A percentile compares a stretch with the other conserved stretches of the same genome.
Conservation (phyloP, 1,284 basidiomycete species). For the Albatrellus sp. region DNA sequence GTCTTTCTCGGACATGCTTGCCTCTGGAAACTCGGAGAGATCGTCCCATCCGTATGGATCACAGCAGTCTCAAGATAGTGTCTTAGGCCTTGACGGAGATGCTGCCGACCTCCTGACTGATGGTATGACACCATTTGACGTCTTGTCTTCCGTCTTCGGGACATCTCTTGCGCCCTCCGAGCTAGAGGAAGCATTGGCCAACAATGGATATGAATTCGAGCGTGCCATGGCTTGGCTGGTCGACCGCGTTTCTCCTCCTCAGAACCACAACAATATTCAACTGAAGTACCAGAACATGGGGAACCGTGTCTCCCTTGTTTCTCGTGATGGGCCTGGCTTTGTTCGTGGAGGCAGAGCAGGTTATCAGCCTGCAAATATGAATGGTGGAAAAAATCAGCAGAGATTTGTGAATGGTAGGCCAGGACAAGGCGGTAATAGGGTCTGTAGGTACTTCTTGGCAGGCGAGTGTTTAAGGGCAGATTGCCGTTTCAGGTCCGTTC, state of each 20-base stretch:
- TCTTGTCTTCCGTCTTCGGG: slow-evolving; percentile 87
- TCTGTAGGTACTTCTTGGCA: slow-evolving; percentile 93
- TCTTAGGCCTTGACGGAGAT: slow-evolving; percentile 37
- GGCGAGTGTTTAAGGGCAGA: slow-evolving; percentile 94
- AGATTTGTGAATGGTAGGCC: slow-evolving; percentile 49
- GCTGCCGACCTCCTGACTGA: slow-evolving; percentile 51
- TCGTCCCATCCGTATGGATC: slow-evolving; percentile 6
- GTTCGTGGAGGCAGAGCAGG: slow-evolving; percentile 34
- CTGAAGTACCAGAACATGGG: slow-evolving; percentile 50
- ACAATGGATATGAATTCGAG: slow-evolving; percentile 90
- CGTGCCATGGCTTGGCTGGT: slow-evolving; percentile 87
- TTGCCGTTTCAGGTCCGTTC: slow-evolving; percentile 85
- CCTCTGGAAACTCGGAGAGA: slow-evolving; percentile 8
- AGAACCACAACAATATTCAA: slow-evolving; percentile 22
- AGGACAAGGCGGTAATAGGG: slow-evolving; percentile 50
- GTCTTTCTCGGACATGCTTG: slow-evolving; percentile 34
- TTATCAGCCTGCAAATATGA: slow-evolving; percentile 19
- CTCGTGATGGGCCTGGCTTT: slow-evolving; percentile 32
- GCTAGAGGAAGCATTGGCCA: slow-evolving; percentile 83
- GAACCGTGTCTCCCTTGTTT: slow-evolving; percentile 47
- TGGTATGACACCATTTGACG: slow-evolving; percentile 95
- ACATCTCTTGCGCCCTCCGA: slow-evolving; percentile 80
- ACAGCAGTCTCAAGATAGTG: slow-evolving; percentile 18
- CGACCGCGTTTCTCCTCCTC: slow-evolving; percentile 46
- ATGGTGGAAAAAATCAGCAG: slow-evolving; percentile 27